Percentiles rank a stretch among this genome's conserved stretches.
Evolutionary conservation across 1,284 basidiomycete species (phyloP).

Genomic region (Ceratobasidium sp.): DNA sequence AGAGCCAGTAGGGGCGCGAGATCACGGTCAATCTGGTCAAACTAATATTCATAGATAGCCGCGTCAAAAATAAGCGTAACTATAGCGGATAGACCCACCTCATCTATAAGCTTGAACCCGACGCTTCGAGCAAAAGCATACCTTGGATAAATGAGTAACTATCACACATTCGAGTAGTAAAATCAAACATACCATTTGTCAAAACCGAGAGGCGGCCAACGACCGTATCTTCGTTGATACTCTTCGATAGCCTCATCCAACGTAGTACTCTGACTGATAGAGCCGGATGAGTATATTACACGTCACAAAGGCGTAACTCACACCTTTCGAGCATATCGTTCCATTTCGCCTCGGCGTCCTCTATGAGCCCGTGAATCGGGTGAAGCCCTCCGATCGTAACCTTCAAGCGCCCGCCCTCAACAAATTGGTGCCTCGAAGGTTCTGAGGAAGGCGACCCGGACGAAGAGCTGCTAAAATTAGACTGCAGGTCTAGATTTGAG

Average conservation of each 20-base stretch:
- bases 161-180: not conserved
- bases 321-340: constrained; percentile 34
- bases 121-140: constrained; percentile 54
- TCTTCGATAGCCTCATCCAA: constrained; percentile 67
- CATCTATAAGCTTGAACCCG: constrained; percentile 55
- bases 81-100: constrained; percentile 46
- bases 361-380: constrained; percentile 39
- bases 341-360: constrained; percentile 41
- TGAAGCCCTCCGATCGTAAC: constrained; percentile 30
- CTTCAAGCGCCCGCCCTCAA: constrained; percentile 32
- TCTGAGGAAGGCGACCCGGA: too few species aligned
- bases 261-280: constrained; percentile 65
- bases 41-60: constrained; percentile 39
- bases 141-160: constrained; percentile 48
- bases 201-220: constrained; percentile 55
- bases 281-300: not conserved
- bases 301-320: not conserved
- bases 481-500: not conserved
- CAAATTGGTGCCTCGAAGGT: not conserved
- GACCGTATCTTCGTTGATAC: constrained; percentile 53
- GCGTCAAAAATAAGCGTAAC: not conserved
- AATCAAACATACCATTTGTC: constrained; percentile 53
- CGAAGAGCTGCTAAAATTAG: not conserved
- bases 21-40: constrained; percentile 55
- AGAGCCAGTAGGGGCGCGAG: constrained; percentile 54